Evolutionary conservation across 257 asterid genomes (phyloP).

Genomic region (Nicotiana sylvestris): DNA sequence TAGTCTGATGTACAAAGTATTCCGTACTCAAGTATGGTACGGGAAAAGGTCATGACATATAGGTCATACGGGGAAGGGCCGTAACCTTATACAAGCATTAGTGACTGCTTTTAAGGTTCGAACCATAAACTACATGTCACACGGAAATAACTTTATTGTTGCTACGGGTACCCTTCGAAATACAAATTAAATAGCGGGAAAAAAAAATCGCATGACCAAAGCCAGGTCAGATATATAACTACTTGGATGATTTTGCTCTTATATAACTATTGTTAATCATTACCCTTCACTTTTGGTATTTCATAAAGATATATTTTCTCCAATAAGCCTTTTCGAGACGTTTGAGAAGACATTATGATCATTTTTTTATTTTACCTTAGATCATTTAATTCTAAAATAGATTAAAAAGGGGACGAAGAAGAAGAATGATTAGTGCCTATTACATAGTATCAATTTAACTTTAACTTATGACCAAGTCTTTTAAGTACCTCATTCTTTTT

Average conservation of each 20-base stretch:
- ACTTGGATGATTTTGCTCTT: not conserved
- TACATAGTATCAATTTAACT: not conserved
- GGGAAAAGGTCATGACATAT: no score
- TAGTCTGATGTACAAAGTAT: no score
- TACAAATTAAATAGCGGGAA: not conserved
- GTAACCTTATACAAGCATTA: no score
- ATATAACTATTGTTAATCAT: not conserved
- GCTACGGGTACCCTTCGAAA: not conserved
- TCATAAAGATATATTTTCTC: not conserved
- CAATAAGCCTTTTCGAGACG: not conserved
- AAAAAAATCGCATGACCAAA: not conserved
- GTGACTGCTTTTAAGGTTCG: fast-evolving
- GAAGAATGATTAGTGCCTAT: not conserved
- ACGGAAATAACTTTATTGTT: no score
- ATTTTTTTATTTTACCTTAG: not conserved
- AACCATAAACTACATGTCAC: fast-evolving
- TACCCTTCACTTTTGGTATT: not conserved
- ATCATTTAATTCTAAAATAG: not conserved
- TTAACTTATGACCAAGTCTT: not conserved
- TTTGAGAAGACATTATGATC: not conserved
- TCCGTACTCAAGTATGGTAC: no score
- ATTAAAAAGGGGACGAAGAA: not conserved
- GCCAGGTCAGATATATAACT: not conserved
- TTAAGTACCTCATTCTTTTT: not conserved
- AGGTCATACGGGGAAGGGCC: no score